Conservation (phyloP, 164 flowering plant species). For the Litsea cubeba region DNA sequence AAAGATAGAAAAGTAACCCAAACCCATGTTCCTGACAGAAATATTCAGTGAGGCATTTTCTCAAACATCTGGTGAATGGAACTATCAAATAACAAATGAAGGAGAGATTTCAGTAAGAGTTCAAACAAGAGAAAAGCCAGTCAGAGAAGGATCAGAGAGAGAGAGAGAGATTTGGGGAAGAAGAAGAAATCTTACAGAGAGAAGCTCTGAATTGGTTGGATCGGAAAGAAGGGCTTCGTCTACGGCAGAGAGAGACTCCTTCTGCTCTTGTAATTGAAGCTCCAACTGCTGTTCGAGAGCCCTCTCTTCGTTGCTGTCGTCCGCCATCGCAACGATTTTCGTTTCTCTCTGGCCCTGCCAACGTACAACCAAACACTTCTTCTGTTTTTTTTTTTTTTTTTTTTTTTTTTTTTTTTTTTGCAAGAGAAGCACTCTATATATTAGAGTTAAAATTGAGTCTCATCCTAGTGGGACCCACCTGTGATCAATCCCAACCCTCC, state of each 20-base stretch:
- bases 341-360: no score
- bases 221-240: constrained; percentile 65
- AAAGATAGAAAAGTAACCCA: not conserved
- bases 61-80: not conserved
- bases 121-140: not conserved
- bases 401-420: no score
- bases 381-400: no score
- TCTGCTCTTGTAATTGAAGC: constrained; percentile 72
- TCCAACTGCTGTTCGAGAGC: constrained; percentile 68
- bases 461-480: no score
- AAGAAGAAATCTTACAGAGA: constrained; percentile 33
- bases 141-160: not conserved
- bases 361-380: no score
- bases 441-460: not conserved
- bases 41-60: not conserved
- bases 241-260: constrained; percentile 53
- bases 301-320: constrained; percentile 40
- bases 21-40: not conserved
- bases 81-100: not conserved
- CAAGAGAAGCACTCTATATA: no score
- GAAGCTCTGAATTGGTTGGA: constrained; percentile 72
- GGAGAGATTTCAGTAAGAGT: not conserved
- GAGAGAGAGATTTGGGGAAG: not conserved
- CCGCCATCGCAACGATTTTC: constrained; percentile 41
- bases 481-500: no score